These are phyloP conservation scores for Hibiscus mutabilis DNA, from an alignment of 345 rosid genomes.

Conservation along the genomic window DNA sequence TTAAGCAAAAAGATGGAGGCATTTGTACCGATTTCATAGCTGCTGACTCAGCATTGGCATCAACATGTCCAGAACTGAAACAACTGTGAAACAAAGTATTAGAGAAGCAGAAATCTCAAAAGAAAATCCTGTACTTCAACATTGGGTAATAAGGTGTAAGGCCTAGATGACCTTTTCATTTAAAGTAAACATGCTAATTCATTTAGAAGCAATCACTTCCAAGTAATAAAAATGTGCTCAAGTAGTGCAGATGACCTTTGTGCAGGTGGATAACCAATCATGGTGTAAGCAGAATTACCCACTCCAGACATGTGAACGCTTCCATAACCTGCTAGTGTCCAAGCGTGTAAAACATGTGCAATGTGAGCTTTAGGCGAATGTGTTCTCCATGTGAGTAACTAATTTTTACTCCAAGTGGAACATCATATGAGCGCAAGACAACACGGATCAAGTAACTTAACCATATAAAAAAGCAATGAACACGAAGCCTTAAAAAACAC, in stretches of 20 bases:
- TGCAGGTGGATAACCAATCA: slow-evolving; percentile 86
- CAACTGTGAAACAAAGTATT: slow-evolving; percentile 9
- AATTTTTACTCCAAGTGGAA: slow-evolving; percentile 29
- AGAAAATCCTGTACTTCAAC: slow-evolving; percentile 22
- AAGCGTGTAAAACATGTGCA: slow-evolving; percentile 90
- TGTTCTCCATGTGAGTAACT: slow-evolving; percentile 45
- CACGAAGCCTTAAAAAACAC: slow-evolving; percentile 4
- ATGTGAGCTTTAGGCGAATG: slow-evolving; percentile 69
- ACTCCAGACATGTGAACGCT: slow-evolving; percentile 87
- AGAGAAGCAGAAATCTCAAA: slow-evolving; percentile 12
- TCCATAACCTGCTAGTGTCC: slow-evolving; percentile 98
- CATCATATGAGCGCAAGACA: slow-evolving; percentile 20
- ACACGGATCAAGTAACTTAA: slow-evolving; percentile 15
- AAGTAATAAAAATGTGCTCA: slow-evolving; percentile 51
- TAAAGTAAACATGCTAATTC: slow-evolving; percentile 30
- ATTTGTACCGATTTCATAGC: slow-evolving; percentile 43
- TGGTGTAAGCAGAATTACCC: slow-evolving; percentile 82
- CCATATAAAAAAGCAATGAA: not conserved
- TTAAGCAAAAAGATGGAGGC: slow-evolving; percentile 9
- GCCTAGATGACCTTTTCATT: slow-evolving; percentile 33
- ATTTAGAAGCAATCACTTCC: slow-evolving; percentile 29
- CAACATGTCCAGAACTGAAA: slow-evolving; percentile 47
- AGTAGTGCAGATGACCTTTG: slow-evolving; percentile 94
- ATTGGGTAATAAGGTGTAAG: slow-evolving; percentile 24
- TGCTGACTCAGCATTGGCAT: slow-evolving; percentile 34